Evolutionary conservation across 176 grass and related monocot genomes (phyloP).

Genomic region (Triticum monococcum): DNA sequence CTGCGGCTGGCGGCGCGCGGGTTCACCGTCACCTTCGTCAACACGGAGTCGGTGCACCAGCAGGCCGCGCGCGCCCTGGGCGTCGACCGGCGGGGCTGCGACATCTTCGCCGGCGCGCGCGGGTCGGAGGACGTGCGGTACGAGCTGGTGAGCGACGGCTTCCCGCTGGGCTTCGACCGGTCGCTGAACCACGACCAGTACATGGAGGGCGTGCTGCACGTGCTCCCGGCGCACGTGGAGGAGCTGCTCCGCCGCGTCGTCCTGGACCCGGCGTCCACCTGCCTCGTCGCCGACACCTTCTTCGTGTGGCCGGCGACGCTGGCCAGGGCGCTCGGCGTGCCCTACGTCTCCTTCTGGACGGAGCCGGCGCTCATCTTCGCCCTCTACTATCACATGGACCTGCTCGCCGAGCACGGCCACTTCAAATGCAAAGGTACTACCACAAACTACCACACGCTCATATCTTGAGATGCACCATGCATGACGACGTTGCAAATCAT

Average conservation of each 20-base stretch:
- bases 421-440: conserved; percentile 47
- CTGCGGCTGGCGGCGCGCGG: conserved; percentile 36
- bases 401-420: conserved; percentile 54
- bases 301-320: conserved; percentile 66
- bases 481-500: background rate
- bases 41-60: conserved; percentile 62
- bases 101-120: conserved; percentile 36
- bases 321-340: conserved; percentile 43
- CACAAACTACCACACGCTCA: too few relatives aligned
- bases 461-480: too few relatives aligned
- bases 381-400: conserved; percentile 60
- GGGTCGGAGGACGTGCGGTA: conserved; percentile 42
- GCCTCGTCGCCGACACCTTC: conserved; percentile 66
- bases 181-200: conserved; percentile 62
- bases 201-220: conserved; percentile 51
- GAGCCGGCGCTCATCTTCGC: conserved; percentile 62
- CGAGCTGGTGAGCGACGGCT: conserved; percentile 59
- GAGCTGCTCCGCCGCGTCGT: conserved; percentile 57
- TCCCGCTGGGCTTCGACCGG: conserved; percentile 55
- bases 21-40: conserved; percentile 65
- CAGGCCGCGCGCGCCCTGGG: conserved; percentile 30
- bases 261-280: conserved; percentile 37
- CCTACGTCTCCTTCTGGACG: conserved; percentile 74
- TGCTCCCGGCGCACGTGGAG: conserved; percentile 61
- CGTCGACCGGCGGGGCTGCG: background rate